Conservation (phyloP, 1,284 basidiomycete genomes). For the Heterobasidion annosum region DNA sequence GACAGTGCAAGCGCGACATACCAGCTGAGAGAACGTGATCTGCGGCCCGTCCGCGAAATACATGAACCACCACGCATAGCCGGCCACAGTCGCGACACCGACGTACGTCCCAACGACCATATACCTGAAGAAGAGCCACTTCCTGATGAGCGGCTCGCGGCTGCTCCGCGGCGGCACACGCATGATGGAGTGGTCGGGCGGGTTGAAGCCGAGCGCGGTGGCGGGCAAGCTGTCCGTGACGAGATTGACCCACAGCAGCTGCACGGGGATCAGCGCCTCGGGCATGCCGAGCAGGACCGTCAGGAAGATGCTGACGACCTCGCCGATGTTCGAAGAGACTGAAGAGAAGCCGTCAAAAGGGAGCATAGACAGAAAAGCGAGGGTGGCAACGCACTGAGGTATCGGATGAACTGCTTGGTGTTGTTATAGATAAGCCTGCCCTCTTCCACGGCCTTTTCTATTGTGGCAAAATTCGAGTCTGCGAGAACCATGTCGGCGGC, state of each 20-base stretch:
- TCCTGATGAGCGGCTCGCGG: slow-evolving; percentile 84
- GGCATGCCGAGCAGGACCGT: slow-evolving; percentile 98
- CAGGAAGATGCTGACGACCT: slow-evolving; percentile 97
- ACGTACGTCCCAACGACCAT: slow-evolving; percentile 92
- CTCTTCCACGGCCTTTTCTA: slow-evolving; percentile 94
- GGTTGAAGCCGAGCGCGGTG: slow-evolving; percentile 98
- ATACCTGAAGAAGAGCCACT: slow-evolving; percentile 95
- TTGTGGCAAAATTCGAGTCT: slow-evolving; percentile 86
- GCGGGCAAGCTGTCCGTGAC: slow-evolving; percentile 95
- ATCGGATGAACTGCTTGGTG: slow-evolving; percentile 96
- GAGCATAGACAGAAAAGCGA: not conserved
- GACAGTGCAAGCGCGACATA: slow-evolving; percentile 30
- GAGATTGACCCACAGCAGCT: slow-evolving; percentile 95
- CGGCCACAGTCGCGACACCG: slow-evolving; percentile 90
- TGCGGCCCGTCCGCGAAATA: slow-evolving; percentile 86
- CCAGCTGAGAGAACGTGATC: slow-evolving; percentile 89
- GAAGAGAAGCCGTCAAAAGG: slow-evolving; percentile 13
- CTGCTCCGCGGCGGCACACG: slow-evolving; percentile 82
- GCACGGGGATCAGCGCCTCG: slow-evolving; percentile 95
- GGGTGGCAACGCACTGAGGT: slow-evolving; percentile 60
- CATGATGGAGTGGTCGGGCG: slow-evolving; percentile 95
- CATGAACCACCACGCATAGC: slow-evolving; percentile 99
- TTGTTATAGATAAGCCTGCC: slow-evolving; percentile 98
- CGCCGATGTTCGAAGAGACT: slow-evolving; percentile 98
- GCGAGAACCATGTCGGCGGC: slow-evolving; percentile 96